Evolutionary conservation across 345 rosid genomes (phyloP).

Genomic region (Noccaea bulbosa): DNA sequence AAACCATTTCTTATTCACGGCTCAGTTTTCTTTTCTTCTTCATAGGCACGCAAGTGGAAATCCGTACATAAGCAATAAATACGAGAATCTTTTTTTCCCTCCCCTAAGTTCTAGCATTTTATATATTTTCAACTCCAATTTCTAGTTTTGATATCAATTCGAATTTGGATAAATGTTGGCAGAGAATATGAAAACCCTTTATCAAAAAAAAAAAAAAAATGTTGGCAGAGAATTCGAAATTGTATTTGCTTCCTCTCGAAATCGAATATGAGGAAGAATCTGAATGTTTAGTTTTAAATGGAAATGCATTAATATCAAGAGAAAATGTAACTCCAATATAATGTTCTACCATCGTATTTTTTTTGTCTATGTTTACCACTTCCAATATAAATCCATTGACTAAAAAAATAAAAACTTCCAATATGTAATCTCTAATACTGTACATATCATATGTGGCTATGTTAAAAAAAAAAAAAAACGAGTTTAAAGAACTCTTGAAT

Average conservation of each 20-base stretch:
- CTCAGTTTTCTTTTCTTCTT: slow-evolving; percentile 24
- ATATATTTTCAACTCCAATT: not conserved
- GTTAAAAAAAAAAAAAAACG: not conserved
- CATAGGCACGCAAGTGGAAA: slow-evolving; percentile 35
- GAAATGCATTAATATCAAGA: too few species aligned
- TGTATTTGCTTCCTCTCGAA: too few species aligned
- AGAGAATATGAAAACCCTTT: too few species aligned
- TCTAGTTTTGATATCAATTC: not conserved
- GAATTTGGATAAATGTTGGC: not conserved
- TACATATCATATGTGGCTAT: too few species aligned
- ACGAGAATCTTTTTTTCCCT: slow-evolving; percentile 25
- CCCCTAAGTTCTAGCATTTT: slow-evolving; percentile 6
- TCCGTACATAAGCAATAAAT: slow-evolving; percentile 34
- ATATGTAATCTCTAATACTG: slow-evolving; percentile 2
- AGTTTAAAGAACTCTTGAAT: not conserved
- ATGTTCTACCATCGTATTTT: slow-evolving; percentile 6
- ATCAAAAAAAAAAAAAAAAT: too few species aligned
- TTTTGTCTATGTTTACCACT: not conserved
- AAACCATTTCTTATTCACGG: slow-evolving; percentile 18
- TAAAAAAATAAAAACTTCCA: slow-evolving; percentile 13
- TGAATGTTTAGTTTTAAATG: too few species aligned
- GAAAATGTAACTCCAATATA: not conserved
- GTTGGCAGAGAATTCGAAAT: not conserved
- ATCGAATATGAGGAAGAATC: too few species aligned
- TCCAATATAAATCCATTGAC: too few species aligned